Percentiles rank a stretch among this genome's conserved stretches.
These are phyloP conservation scores for Nannochloropsis oceanica DNA, from an alignment of 108 stramenopile species.

Conservation along the genomic window DNA sequence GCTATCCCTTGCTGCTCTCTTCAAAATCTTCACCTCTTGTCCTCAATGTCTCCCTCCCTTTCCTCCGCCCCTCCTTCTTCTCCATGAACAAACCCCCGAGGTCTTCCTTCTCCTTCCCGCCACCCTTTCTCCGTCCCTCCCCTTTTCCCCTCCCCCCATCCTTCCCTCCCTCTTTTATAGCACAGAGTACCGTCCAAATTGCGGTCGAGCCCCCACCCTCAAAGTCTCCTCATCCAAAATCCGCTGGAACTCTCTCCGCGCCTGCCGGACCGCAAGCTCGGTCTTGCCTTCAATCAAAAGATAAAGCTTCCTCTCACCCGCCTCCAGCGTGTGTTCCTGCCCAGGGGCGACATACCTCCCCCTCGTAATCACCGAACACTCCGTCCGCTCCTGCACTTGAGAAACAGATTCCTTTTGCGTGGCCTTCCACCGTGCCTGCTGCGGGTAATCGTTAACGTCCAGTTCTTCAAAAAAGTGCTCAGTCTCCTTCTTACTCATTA, in stretches of 20 bases:
- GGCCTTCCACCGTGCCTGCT: slow-evolving; percentile 29
- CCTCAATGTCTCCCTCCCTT: not conserved
- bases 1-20: no score
- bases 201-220: slow-evolving; percentile 10
- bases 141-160: not conserved
- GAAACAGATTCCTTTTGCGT: slow-evolving; percentile 18
- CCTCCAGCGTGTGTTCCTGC: not conserved
- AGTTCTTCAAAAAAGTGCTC: slow-evolving; percentile 36
- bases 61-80: not conserved
- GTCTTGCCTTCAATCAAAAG: slow-evolving; percentile 22
- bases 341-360: not conserved
- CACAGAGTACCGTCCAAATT: not conserved
- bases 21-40: not conserved
- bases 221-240: slow-evolving; percentile 33
- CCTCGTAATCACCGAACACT: slow-evolving; percentile 16
- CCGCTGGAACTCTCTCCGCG: slow-evolving; percentile 16
- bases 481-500: not conserved
- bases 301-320: not conserved
- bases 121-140: not conserved
- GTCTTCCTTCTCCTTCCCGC: not conserved
- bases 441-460: slow-evolving; percentile 41
- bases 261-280: slow-evolving; percentile 20
- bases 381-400: slow-evolving; percentile 10
- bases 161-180: not conserved
- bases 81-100: not conserved